Conservation (phyloP, 2,329 filamentous ascomycete species). For the Verruconis gallopava region DNA sequence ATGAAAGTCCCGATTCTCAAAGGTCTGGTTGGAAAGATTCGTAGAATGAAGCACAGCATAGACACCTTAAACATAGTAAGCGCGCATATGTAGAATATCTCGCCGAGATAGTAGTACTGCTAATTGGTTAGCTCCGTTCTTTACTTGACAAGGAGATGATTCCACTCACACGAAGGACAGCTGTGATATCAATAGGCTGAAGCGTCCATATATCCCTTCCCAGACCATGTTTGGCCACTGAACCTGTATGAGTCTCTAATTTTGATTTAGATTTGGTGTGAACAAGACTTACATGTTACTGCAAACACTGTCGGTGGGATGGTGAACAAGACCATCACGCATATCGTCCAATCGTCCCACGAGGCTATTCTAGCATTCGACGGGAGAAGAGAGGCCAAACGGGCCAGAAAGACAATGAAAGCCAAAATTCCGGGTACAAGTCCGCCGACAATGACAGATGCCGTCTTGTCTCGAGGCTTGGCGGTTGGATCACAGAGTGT, state of each 20-base stretch:
- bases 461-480: slow-evolving; percentile 23
- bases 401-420: slow-evolving; percentile 21
- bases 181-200: slow-evolving; percentile 27
- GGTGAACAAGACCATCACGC: slow-evolving; percentile 24
- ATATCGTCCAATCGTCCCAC: slow-evolving; percentile 29
- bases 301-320: neutral
- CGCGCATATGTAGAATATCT: slow-evolving; percentile 25
- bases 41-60: slow-evolving; percentile 22
- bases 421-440: slow-evolving; percentile 24
- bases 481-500: neutral
- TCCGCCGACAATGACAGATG: slow-evolving; percentile 21
- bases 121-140: no score
- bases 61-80: slow-evolving; percentile 23
- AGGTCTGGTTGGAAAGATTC: slow-evolving; percentile 20
- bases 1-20: slow-evolving; percentile 18
- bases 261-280: slow-evolving; percentile 5
- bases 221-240: slow-evolving; percentile 29
- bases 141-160: no score
- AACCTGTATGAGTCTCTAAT: slow-evolving; percentile 9
- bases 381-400: slow-evolving; percentile 25
- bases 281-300: slow-evolving; percentile 9
- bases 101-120: slow-evolving; percentile 21
- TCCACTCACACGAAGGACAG: slow-evolving; percentile 25
- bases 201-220: slow-evolving; percentile 42
- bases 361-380: slow-evolving; percentile 25